These are phyloP conservation scores for Leccinum variicolor DNA, from an alignment of 768 basidiomycete genomes.

Conservation along the genomic window DNA sequence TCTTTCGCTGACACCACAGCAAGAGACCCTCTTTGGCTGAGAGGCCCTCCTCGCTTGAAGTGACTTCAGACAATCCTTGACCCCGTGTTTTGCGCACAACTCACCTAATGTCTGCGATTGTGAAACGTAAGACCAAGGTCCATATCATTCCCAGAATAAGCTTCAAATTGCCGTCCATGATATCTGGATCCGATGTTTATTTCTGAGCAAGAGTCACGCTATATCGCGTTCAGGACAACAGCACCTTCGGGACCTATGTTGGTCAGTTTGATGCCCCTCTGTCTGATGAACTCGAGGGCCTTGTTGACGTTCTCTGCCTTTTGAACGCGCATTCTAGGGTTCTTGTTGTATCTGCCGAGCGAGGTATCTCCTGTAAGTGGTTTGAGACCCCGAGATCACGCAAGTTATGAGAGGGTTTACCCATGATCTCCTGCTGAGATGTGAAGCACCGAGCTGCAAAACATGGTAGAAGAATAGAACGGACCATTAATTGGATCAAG, in stretches of 20 bases:
- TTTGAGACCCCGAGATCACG: constrained; percentile 6
- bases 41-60: constrained; percentile 88
- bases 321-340: constrained; percentile 89
- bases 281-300: constrained; percentile 92
- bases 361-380: constrained; percentile 68
- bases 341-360: constrained; percentile 92
- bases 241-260: constrained; percentile 96
- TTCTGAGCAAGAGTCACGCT: constrained; percentile 1
- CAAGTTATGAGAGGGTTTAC: constrained; percentile 35
- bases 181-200: constrained; percentile 52
- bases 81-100: constrained; percentile 22
- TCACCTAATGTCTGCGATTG: constrained; percentile 96
- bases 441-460: neutral
- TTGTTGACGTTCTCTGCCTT: constrained; percentile 98
- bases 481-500: constrained; percentile 91
- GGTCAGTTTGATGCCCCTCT: constrained; percentile 90
- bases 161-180: constrained; percentile 98
- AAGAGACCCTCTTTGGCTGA: constrained; percentile 96
- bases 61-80: constrained; percentile 8
- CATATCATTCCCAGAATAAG: constrained; percentile 99
- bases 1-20: constrained; percentile 98
- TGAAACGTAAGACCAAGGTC: constrained; percentile 96
- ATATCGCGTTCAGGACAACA: constrained; percentile 2
- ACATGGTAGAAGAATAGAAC: constrained; percentile 12
- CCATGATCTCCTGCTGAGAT: constrained; percentile 87